Percentiles rank a stretch among this genome's conserved stretches.
Conservation (phyloP, 805 yeast genomes). For the Helenozyma rhizophorensis region DNA sequence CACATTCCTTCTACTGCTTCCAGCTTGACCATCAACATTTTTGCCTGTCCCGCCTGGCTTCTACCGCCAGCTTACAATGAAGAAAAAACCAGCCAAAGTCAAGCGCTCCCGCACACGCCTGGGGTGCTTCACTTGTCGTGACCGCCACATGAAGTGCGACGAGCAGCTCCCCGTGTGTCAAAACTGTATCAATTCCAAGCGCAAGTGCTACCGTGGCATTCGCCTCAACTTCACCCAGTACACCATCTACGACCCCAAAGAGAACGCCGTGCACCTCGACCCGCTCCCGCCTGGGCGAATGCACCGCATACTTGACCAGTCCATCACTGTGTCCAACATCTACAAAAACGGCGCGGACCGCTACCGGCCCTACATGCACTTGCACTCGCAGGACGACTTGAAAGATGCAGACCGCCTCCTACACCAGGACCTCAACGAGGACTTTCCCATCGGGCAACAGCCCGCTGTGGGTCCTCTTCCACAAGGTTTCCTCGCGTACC, state of each 20-base stretch:
- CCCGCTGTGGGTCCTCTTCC: too few species aligned
- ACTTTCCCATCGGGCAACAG: too few species aligned
- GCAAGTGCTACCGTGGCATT: constrained; percentile 45
- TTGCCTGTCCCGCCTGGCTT: background rate
- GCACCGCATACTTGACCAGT: constrained; percentile 35
- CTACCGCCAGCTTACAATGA: too few species aligned
- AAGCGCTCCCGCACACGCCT: constrained; percentile 39
- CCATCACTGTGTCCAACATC: constrained; percentile 37
- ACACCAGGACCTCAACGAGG: constrained; percentile 3
- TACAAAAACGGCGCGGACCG: constrained; percentile 30
- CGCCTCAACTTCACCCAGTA: constrained; percentile 44
- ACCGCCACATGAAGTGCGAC: constrained; percentile 65
- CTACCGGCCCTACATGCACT: constrained; percentile 29
- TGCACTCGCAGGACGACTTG: constrained; percentile 29
- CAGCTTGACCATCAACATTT: background rate
- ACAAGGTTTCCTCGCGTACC: too few species aligned
- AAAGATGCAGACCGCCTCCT: constrained; percentile 24
- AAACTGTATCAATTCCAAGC: constrained; percentile 48
- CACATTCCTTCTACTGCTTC: background rate
- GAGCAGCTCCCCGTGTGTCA: constrained; percentile 59
- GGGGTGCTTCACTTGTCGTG: constrained; percentile 61
- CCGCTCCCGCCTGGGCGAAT: background rate
- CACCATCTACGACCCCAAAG: constrained; percentile 31
- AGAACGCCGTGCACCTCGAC: background rate
- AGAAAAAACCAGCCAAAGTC: constrained; percentile 4